Percentiles rank a stretch among this genome's conserved stretches.
phyloP scores from a whole-genome alignment of 495 filamentous ascomycete genomes.

The Neurospora hispaniola region DNA sequence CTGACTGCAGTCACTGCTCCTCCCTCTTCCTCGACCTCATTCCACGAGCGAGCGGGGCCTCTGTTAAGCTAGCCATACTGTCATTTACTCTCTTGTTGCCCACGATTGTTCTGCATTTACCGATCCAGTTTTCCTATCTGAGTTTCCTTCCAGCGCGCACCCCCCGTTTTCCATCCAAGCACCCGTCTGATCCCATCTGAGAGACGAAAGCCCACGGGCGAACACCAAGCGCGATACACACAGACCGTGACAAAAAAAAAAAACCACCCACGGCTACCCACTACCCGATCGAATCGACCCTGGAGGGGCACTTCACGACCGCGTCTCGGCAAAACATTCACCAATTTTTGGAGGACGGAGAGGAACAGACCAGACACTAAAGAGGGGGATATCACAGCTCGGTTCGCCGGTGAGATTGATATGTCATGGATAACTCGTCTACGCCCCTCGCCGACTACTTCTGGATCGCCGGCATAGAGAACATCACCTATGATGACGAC shows the following conservation, averaged over 20 bases:
- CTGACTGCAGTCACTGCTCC: background rate
- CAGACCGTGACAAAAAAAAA: background rate
- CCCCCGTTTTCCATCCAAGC: background rate
- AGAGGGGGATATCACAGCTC: constrained; percentile 2
- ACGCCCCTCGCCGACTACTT: constrained; percentile 95
- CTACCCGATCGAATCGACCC: background rate
- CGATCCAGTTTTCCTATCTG: background rate
- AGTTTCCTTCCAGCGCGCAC: background rate
- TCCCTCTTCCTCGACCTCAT: background rate
- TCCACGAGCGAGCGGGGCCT: background rate
- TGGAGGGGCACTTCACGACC: background rate
- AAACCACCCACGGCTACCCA: background rate
- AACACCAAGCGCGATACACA: background rate
- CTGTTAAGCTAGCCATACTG: background rate
- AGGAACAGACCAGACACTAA: constrained; percentile 5
- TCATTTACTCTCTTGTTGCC: background rate
- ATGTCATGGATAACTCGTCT: constrained; percentile 51
- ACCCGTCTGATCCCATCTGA: background rate
- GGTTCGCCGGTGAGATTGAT: constrained; percentile 17
- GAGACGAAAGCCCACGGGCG: background rate
- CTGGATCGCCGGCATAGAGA: constrained; percentile 92
- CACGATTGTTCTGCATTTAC: background rate
- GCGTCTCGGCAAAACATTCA: background rate
- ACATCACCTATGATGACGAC: constrained; percentile 48
- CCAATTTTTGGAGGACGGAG: background rate